These are phyloP conservation scores for Penicillium cataractarum DNA, from an alignment of 495 filamentous ascomycete genomes.

Conservation along the genomic window DNA sequence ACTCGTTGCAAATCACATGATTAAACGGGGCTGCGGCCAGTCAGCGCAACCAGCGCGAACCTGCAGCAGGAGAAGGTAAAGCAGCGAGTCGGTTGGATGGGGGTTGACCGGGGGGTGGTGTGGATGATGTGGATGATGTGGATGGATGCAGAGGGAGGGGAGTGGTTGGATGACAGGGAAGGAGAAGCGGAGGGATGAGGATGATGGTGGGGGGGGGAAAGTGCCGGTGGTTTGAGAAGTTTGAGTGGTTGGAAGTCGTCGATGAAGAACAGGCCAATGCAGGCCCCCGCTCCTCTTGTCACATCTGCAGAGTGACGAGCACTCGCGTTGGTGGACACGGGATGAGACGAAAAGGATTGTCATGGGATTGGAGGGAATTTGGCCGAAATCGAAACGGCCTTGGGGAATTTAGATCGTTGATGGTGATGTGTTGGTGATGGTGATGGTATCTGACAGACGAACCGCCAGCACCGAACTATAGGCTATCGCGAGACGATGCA, in stretches of 20 bases:
- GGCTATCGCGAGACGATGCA: neutral
- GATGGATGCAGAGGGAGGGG: slow-evolving; percentile 5
- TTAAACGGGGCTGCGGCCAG: slow-evolving; percentile 42
- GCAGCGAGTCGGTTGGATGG: slow-evolving; percentile 28
- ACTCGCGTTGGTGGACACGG: slow-evolving; percentile 24
- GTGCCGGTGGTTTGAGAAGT: slow-evolving; percentile 1
- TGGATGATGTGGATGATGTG: neutral
- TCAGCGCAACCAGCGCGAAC: slow-evolving; percentile 43
- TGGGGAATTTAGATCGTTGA: no score
- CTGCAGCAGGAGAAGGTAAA: slow-evolving; percentile 33
- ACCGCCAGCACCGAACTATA: neutral
- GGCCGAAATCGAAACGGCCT: slow-evolving; percentile 22
- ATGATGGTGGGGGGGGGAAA: neutral
- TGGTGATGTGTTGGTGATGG: neutral
- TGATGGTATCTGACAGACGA: neutral
- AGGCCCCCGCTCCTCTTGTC: slow-evolving; percentile 32
- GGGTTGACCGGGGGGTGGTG: slow-evolving; percentile 13
- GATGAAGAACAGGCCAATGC: slow-evolving; percentile 20
- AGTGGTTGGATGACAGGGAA: slow-evolving; percentile 6
- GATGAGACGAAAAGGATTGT: neutral
- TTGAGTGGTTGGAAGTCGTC: slow-evolving; percentile 3
- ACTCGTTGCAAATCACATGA: slow-evolving; percentile 44
- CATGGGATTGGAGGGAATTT: slow-evolving; percentile 28
- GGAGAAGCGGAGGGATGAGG: neutral
- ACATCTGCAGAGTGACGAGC: slow-evolving; percentile 38